These are phyloP conservation scores for Eimeria maxima DNA, from an alignment of 169 alveolate species.

Conservation along the genomic window DNA sequence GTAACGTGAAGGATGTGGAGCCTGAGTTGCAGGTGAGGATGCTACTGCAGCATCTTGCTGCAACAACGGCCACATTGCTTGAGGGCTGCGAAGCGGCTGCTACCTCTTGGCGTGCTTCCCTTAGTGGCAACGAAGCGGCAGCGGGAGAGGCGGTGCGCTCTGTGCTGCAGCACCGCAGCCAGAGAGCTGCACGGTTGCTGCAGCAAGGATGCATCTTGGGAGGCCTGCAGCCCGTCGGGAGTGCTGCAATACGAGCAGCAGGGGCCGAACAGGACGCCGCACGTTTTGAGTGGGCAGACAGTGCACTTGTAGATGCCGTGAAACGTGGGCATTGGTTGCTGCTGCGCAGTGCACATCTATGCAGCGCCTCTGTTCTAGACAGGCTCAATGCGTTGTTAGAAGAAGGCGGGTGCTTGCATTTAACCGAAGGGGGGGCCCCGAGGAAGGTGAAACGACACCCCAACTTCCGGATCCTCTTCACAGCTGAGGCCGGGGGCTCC, in stretches of 20 bases:
- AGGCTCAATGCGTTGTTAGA: conserved; percentile 98
- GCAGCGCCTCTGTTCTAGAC: conserved; percentile 98
- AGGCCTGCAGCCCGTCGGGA: not conserved
- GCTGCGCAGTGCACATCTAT: conserved; percentile 98
- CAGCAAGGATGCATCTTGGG: conserved; percentile 43
- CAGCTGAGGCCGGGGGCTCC: conserved; percentile 99
- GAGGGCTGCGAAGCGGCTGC: conserved; percentile 52
- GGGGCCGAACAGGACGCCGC: not conserved
- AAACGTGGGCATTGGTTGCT: conserved; percentile 96
- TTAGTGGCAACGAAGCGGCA: not conserved
- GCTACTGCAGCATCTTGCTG: conserved; percentile 35
- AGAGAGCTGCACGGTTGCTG: conserved; percentile 32
- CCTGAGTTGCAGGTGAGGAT: not conserved
- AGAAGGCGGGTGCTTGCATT: conserved; percentile 73
- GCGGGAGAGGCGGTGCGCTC: not conserved
- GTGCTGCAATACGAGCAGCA: conserved; percentile 47
- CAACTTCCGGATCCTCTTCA: conserved; percentile 96
- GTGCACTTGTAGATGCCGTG: conserved; percentile 98
- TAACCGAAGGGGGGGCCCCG: conserved; percentile 86
- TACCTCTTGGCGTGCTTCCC: not conserved
- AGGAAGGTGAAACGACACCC: conserved; percentile 92
- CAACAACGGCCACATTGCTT: conserved; percentile 55
- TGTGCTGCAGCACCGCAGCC: conserved; percentile 28
- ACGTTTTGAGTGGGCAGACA: conserved; percentile 99
- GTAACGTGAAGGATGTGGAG: not conserved